Evolutionary conservation across 352 stramenopile species (phyloP).

Genomic region (Halophytophthora polymorphica): DNA sequence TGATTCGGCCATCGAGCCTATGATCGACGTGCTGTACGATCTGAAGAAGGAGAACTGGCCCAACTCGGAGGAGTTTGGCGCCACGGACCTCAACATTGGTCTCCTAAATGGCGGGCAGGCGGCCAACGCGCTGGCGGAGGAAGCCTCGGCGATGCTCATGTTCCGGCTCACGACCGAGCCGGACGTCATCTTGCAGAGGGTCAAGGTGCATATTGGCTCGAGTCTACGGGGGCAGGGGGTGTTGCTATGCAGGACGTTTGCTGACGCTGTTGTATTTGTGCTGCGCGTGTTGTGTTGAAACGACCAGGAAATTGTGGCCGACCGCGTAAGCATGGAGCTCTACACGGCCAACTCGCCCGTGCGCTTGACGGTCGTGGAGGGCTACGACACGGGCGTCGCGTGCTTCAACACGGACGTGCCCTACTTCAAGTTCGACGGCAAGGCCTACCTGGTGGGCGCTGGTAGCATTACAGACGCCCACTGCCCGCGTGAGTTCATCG

Average conservation of each 20-base stretch:
- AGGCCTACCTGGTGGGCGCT: slow-evolving; percentile 73
- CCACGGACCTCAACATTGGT: slow-evolving; percentile 84
- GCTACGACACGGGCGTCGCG: slow-evolving; percentile 83
- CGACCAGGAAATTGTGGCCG: slow-evolving; percentile 52
- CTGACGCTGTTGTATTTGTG: slow-evolving; percentile 1
- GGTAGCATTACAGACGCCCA: slow-evolving; percentile 76
- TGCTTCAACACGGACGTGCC: slow-evolving; percentile 90
- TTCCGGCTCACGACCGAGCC: slow-evolving; percentile 80
- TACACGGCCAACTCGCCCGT: slow-evolving; percentile 85
- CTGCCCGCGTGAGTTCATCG: slow-evolving; percentile 70
- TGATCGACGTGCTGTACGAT: slow-evolving; percentile 82
- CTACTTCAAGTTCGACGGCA: slow-evolving; percentile 82
- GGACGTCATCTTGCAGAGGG: slow-evolving; percentile 60
- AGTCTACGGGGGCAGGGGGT: not conserved
- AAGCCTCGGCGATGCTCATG: slow-evolving; percentile 87
- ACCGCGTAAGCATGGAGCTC: slow-evolving; percentile 63
- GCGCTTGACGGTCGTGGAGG: slow-evolving; percentile 72
- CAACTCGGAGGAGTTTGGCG: slow-evolving; percentile 72
- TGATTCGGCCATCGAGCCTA: slow-evolving; percentile 78
- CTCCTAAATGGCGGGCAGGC: slow-evolving; percentile 78
- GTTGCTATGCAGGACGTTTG: not conserved
- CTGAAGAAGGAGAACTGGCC: slow-evolving; percentile 80
- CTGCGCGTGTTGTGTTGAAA: not conserved
- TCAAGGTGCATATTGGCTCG: slow-evolving; percentile 35
- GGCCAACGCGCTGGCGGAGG: slow-evolving; percentile 77